A percentile compares a stretch with the other conserved stretches of the same genome.
Conservation (phyloP, 306 rosid genomes). For the Nissolia schottii region DNA sequence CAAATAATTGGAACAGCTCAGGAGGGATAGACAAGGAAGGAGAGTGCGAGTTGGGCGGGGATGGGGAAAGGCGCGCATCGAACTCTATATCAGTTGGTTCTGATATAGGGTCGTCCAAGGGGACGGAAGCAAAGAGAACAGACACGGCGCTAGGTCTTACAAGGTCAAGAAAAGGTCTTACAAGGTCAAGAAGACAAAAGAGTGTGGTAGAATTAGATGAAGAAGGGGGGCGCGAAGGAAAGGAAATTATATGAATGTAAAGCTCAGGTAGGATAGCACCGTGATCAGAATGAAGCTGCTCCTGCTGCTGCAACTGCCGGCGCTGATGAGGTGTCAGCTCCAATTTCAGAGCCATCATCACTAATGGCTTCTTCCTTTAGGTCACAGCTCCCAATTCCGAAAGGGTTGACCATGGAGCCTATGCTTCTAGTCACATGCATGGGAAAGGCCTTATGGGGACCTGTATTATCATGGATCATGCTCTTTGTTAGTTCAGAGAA, state of each 20-base stretch:
- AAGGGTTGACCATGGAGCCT: conserved; percentile 29
- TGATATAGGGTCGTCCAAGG: conserved; percentile 18
- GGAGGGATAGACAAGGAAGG: conserved; percentile 99
- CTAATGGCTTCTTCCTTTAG: conserved; percentile 31
- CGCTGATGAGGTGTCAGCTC: conserved; percentile 22
- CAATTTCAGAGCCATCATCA: conserved; percentile 38
- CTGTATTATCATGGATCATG: conserved; percentile 38
- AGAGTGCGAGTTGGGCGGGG: conserved; percentile 65
- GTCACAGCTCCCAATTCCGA: conserved; percentile 28
- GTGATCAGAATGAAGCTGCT: conserved; percentile 18
- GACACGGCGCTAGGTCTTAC: conserved; percentile 59
- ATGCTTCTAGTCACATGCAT: conserved; percentile 37
- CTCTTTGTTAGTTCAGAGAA: conserved; percentile 37
- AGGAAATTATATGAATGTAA: too few species aligned
- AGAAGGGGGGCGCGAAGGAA: too few species aligned
- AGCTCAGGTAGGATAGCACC: conserved; percentile 99
- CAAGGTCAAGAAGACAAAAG: conserved; percentile 89
- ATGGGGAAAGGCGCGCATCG: conserved; percentile 15
- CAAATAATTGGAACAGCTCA: conserved; percentile 67
- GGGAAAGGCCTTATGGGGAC: conserved; percentile 20
- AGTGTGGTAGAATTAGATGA: conserved; percentile 8
- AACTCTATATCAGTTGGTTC: conserved; percentile 33
- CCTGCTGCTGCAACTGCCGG: neutral
- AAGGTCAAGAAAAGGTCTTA: conserved; percentile 99
- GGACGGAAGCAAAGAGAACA: conserved; percentile 9